These are phyloP conservation scores for Wickerhamomyces strasburgensis DNA, from an alignment of 805 yeast species.

Conservation along the genomic window DNA sequence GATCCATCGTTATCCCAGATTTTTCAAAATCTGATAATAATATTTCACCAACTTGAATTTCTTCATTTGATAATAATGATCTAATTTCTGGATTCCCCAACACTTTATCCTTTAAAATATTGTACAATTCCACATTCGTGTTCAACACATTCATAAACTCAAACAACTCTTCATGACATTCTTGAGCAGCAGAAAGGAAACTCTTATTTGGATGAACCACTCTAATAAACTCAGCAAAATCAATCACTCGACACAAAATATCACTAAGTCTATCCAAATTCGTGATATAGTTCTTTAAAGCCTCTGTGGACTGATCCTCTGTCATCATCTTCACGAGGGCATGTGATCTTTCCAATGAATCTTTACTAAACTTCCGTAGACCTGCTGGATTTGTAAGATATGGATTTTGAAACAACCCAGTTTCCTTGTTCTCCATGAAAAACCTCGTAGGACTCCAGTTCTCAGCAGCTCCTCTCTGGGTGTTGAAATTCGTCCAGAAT, in stretches of 20 bases:
- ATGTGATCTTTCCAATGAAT: conserved; percentile 63
- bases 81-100: conserved; percentile 33
- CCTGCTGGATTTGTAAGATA: conserved; percentile 68
- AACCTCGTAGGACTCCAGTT: conserved; percentile 3
- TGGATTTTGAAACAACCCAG: conserved; percentile 76
- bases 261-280: conserved; percentile 84
- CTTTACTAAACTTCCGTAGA: conserved; percentile 56
- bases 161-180: conserved; percentile 81
- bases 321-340: conserved; percentile 53
- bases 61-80: conserved; percentile 57
- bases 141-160: conserved; percentile 91
- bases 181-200: conserved; percentile 78
- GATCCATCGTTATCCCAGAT: conserved; percentile 80
- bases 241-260: conserved; percentile 85
- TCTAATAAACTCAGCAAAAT: conserved; percentile 86
- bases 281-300: conserved; percentile 46
- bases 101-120: conserved; percentile 46
- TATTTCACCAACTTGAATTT: conserved; percentile 74
- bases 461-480: conserved; percentile 5
- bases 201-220: conserved; percentile 75
- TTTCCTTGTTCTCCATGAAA: conserved; percentile 20
- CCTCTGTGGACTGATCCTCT: conserved; percentile 38
- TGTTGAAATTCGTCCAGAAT: conserved; percentile 51
- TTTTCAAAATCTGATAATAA: conserved; percentile 81
- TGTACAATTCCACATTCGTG: conserved; percentile 70